Evolutionary conservation across 768 basidiomycete genomes (phyloP).

Genomic region (Psilocybe tampanensis): DNA sequence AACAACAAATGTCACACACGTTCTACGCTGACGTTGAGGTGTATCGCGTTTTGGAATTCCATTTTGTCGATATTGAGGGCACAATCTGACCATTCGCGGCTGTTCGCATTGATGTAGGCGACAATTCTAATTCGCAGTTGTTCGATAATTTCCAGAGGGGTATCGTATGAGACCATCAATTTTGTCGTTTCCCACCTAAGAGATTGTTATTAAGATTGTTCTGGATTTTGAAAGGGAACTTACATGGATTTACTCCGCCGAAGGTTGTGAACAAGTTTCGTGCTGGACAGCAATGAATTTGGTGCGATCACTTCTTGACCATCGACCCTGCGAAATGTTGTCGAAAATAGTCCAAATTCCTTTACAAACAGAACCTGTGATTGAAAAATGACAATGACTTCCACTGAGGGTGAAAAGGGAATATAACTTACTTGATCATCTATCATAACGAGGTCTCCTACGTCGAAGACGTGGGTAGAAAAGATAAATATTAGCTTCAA

Average conservation of each 20-base stretch:
- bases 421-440: conserved; percentile 61
- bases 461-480: conserved; percentile 84
- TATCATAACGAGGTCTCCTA: conserved; percentile 82
- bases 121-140: conserved; percentile 61
- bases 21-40: conserved; percentile 69
- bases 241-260: conserved; percentile 76
- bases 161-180: conserved; percentile 67
- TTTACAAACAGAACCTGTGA: conserved; percentile 54
- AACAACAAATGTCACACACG: conserved; percentile 44
- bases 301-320: conserved; percentile 82
- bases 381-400: not conserved
- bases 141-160: conserved; percentile 71
- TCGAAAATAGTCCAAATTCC: conserved; percentile 82
- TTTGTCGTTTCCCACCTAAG: conserved; percentile 69
- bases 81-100: conserved; percentile 71
- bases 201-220: not conserved
- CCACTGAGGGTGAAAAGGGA: not conserved
- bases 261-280: conserved; percentile 79
- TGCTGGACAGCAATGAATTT: conserved; percentile 67
- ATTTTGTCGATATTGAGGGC: conserved; percentile 76
- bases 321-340: conserved; percentile 78
- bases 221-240: conserved; percentile 19
- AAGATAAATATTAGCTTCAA: conserved; percentile 80
- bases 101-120: conserved; percentile 62
- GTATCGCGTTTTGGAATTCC: conserved; percentile 75